phyloP scores from a whole-genome alignment of 2,329 filamentous ascomycete genomes.

The Neonectria hederae region DNA sequence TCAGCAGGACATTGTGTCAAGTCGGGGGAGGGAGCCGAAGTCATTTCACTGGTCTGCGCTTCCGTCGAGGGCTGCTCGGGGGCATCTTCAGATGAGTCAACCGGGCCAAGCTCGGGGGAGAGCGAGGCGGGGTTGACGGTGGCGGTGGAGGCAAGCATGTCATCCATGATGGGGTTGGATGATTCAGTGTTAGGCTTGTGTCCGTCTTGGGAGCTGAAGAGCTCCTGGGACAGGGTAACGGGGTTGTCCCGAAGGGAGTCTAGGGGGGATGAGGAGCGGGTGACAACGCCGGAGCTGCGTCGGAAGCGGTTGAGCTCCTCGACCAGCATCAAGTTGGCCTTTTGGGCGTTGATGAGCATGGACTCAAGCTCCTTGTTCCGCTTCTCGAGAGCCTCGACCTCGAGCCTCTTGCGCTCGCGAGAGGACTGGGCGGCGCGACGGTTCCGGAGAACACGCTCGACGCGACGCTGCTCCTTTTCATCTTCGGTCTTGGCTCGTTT shows the following conservation, averaged over 20 bases:
- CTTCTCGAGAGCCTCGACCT: slow-evolving; percentile 87
- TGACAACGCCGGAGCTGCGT: slow-evolving; percentile 53
- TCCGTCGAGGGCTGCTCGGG: slow-evolving; percentile 42
- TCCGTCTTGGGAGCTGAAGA: slow-evolving; percentile 62
- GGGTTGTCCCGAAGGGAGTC: slow-evolving; percentile 57
- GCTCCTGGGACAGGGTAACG: slow-evolving; percentile 66
- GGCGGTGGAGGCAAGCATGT: slow-evolving; percentile 54
- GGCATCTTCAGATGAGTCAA: slow-evolving; percentile 48
- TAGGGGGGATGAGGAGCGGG: slow-evolving; percentile 53
- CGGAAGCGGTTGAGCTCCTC: slow-evolving; percentile 62
- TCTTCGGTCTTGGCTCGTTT: slow-evolving; percentile 99
- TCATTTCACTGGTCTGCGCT: slow-evolving; percentile 38
- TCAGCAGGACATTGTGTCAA: slow-evolving; percentile 99
- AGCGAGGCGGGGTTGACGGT: slow-evolving; percentile 71
- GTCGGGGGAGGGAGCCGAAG: slow-evolving; percentile 71
- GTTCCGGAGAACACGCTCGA: slow-evolving; percentile 96
- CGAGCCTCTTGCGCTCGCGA: slow-evolving; percentile 85
- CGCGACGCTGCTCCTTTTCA: slow-evolving; percentile 97
- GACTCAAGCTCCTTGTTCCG: slow-evolving; percentile 77
- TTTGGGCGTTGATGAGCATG: slow-evolving; percentile 68
- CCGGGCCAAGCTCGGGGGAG: slow-evolving; percentile 65
- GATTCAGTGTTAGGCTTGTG: slow-evolving; percentile 44
- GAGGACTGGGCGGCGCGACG: slow-evolving; percentile 96
- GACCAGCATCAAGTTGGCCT: slow-evolving; percentile 58
- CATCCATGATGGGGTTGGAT: slow-evolving; percentile 52